Evolutionary conservation across 805 yeast genomes (phyloP), one percentile per base, ranked within the genome.

Genomic region (Brettanomyces bruxellensis): DNA sequence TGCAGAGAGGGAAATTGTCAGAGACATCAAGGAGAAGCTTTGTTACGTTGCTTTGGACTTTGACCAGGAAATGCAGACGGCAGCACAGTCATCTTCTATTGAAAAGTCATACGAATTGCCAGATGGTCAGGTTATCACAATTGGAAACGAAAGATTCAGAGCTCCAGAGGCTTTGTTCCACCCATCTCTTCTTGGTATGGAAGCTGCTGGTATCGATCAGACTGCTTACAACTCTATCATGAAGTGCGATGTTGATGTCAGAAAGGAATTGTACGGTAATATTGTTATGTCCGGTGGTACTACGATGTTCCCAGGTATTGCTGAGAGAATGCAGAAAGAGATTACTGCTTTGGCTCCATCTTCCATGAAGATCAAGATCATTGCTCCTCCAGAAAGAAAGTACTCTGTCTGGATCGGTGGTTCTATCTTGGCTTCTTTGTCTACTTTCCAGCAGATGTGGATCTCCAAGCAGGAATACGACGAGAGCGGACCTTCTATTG

Each of bases 371-470:
- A 96, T 93, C 68, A 93, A 93, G 86, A 90, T 93, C 70, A 86
- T 86, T 70, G 99, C 99, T 70, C 96, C 98, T 60, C 98, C 98
- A 60, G 99, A 93, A 77, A 85, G 99, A 76, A 93, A 93, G 76
- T 93, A 86, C 86, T 86, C 96, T 65, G 96, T 90, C 77, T 93
- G 99, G 99, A 93, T 93, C 59, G 99, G 99, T 82, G 99, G 99
- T 78, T 93, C 98, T 62, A 93, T 93, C 68, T 83, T 93, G 74
- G 96, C 99, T 59, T 89, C 97, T 51, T 83, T 93, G 71, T 87
- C 96, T 55, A 93, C 99, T 72, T 93, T 93, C 97, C 98, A 93
- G 82, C 98, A 93, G 78, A 91, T 93, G 98, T 93, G 99, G 99
- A 89, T 93, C 86, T 90, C 98, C 69, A 93, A 93, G 83, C 98